Conservation (phyloP, 345 rosid species). For the Populus davidiana region DNA sequence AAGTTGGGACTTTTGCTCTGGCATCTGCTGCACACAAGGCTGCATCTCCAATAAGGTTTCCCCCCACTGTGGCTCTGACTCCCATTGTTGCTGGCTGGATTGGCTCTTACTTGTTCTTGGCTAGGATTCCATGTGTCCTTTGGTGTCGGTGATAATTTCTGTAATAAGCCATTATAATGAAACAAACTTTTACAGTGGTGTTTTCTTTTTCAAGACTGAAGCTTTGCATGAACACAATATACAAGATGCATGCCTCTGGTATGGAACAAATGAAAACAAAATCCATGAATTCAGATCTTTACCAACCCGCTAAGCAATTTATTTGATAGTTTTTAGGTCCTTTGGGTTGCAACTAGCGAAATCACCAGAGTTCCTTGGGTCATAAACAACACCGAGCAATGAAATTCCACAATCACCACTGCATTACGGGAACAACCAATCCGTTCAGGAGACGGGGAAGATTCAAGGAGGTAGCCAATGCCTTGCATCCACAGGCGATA, state of each 20-base stretch:
- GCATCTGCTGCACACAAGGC: constrained; percentile 97
- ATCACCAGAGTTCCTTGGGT: neutral
- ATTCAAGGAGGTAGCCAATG: neutral
- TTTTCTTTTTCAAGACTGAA: neutral
- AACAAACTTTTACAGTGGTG: neutral
- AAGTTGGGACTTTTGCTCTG: constrained; percentile 80
- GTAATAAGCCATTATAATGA: neutral
- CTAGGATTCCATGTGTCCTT: neutral
- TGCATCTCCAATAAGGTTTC: constrained; percentile 91
- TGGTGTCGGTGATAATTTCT: neutral
- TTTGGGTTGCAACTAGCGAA: neutral
- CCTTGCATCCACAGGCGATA: neutral
- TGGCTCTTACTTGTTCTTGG: constrained; percentile 48
- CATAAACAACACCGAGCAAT: neutral
- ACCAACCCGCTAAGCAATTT: neutral
- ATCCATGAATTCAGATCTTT: neutral
- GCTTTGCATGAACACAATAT: neutral
- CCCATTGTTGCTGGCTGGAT: constrained; percentile 90
- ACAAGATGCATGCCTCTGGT: neutral
- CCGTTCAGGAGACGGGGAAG: neutral
- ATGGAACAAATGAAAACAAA: neutral
- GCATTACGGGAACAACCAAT: neutral
- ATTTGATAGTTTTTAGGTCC: neutral
- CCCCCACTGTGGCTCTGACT: constrained; percentile 84
- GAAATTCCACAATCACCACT: neutral